A percentile compares a stretch with the other conserved stretches of the same genome.
Conservation (phyloP, 2,329 filamentous ascomycete species). For the Sclerotinia nivalis region DNA sequence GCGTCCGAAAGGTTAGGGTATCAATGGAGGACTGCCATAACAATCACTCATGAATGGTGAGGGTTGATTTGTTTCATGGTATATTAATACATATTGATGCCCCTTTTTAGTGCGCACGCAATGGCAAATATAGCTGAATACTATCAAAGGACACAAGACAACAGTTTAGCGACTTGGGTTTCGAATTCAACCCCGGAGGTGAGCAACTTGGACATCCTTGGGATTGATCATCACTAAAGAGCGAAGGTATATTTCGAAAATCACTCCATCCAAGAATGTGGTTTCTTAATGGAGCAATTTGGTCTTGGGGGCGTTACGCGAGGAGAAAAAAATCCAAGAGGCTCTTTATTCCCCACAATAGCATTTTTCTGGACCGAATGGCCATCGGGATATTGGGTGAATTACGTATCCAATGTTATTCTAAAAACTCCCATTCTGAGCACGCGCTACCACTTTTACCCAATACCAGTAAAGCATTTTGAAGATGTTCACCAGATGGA, state of each 20-base stretch:
- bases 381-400: neutral
- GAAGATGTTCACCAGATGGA: conserved; percentile 10
- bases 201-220: neutral
- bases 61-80: neutral
- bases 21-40: conserved; percentile 13
- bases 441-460: neutral
- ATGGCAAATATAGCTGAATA: neutral
- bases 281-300: neutral
- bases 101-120: neutral
- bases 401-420: neutral
- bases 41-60: conserved; percentile 13
- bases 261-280: neutral
- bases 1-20: conserved; percentile 6
- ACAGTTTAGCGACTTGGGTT: neutral
- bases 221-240: neutral
- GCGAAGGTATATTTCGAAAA: neutral
- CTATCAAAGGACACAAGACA: neutral
- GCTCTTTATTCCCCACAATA: neutral
- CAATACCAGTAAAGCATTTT: neutral
- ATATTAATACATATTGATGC: neutral
- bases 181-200: neutral
- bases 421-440: neutral
- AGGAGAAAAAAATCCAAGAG: neutral
- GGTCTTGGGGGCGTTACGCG: neutral
- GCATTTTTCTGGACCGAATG: conserved; percentile 13